phyloP scores from a whole-genome alignment of 1,284 basidiomycete species.

The Vanrija sp. region DNA sequence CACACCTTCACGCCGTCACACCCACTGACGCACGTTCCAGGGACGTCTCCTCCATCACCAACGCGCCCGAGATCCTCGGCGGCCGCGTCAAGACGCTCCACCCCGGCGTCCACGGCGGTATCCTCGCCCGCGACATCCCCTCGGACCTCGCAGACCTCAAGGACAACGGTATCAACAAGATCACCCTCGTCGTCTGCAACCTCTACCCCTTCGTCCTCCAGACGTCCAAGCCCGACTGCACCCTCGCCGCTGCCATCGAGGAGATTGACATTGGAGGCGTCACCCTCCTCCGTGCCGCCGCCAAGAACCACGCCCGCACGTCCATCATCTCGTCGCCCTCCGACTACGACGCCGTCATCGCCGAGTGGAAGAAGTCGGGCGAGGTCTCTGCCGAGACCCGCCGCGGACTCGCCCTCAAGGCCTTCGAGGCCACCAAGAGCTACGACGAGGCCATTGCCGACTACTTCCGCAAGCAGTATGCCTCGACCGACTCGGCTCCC shows the following conservation, averaged over 20 bases:
- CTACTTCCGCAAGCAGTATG: conserved; percentile 96
- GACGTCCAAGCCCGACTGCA: conserved; percentile 81
- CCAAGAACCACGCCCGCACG: conserved; percentile 96
- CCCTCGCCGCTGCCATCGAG: conserved; percentile 87
- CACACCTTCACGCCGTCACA: no score
- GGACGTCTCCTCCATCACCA: conserved; percentile 96
- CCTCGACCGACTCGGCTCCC: conserved; percentile 65
- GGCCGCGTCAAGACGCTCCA: conserved; percentile 99
- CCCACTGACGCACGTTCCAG: conserved; percentile 50
- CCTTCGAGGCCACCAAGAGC: conserved; percentile 90
- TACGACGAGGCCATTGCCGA: conserved; percentile 95
- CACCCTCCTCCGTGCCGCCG: conserved; percentile 93
- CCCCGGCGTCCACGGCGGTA: conserved; percentile 96
- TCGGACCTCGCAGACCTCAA: conserved; percentile 80
- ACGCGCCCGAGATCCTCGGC: conserved; percentile 99
- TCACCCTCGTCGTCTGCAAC: conserved; percentile 96
- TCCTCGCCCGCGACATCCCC: conserved; percentile 79
- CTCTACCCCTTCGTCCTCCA: conserved; percentile 96
- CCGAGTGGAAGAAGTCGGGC: conserved; percentile 64
- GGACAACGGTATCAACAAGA: conserved; percentile 77
- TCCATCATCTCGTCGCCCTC: conserved; percentile 87
- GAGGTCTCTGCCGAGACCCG: conserved; percentile 68
- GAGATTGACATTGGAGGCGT: conserved; percentile 99
- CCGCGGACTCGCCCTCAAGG: conserved; percentile 87
- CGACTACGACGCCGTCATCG: conserved; percentile 84